Percentiles rank a stretch among this genome's conserved stretches.
phyloP scores from a whole-genome alignment of 148 eudicot genomes.

The Dianthus caryophyllus region DNA sequence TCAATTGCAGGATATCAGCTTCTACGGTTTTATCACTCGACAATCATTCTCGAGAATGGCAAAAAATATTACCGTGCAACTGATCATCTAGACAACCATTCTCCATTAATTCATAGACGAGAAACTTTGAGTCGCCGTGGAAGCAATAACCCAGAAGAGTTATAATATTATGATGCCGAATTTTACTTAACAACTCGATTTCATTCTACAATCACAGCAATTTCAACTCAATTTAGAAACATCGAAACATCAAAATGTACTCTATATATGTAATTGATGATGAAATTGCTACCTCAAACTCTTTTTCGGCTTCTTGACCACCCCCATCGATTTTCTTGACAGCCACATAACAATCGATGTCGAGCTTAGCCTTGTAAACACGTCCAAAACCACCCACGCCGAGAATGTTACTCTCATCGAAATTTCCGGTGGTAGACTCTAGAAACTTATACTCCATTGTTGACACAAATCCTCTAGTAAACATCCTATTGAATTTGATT shows the following conservation, averaged over 20 bases:
- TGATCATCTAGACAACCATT: slow-evolving; percentile 57
- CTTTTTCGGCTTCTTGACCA: slow-evolving; percentile 39
- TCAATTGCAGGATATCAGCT: slow-evolving; percentile 2
- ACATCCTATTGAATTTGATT: background rate
- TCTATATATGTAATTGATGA: background rate
- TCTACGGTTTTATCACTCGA: background rate
- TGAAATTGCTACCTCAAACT: slow-evolving; percentile 44
- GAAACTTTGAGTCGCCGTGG: slow-evolving; percentile 46
- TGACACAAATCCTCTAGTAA: slow-evolving; percentile 23
- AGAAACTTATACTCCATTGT: slow-evolving; percentile 49
- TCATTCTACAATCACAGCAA: slow-evolving; percentile 42
- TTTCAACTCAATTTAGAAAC: background rate
- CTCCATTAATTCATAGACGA: slow-evolving; percentile 56
- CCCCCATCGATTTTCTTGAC: slow-evolving; percentile 50
- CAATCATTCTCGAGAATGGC: background rate
- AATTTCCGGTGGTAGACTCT: slow-evolving; percentile 46
- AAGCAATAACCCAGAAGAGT: slow-evolving; percentile 55
- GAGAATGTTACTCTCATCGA: slow-evolving; percentile 38
- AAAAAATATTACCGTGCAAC: slow-evolving; percentile 44
- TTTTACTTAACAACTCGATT: slow-evolving; percentile 46
- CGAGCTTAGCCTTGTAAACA: slow-evolving; percentile 53
- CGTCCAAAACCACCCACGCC: slow-evolving; percentile 65
- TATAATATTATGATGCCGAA: slow-evolving; percentile 57
- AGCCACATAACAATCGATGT: slow-evolving; percentile 36
- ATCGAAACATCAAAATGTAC: background rate